Evolutionary conservation across 225 moss, liverwort and hornwort species (phyloP).

Genomic region (Sphagnum contortum): DNA sequence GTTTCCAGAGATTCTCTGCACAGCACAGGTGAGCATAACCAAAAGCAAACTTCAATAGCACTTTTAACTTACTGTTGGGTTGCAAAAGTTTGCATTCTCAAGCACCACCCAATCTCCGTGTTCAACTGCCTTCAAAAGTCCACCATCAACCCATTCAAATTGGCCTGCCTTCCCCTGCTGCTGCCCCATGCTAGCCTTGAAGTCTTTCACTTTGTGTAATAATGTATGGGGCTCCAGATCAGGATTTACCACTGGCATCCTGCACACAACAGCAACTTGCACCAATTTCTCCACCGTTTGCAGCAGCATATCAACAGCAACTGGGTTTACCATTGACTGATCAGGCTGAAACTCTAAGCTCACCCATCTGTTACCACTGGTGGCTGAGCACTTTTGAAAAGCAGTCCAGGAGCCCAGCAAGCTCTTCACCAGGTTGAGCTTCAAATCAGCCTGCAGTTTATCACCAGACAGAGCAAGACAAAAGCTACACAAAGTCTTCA

Average conservation of each 20-base stretch:
- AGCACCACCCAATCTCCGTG: conserved; percentile 92
- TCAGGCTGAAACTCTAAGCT: conserved; percentile 32
- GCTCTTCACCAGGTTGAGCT: conserved; percentile 53
- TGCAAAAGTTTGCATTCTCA: conserved; percentile 95
- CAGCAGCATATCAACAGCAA: conserved; percentile 67
- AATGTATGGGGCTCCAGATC: conserved; percentile 47
- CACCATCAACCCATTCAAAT: conserved; percentile 98
- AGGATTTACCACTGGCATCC: conserved; percentile 28
- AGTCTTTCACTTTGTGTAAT: conserved; percentile 25
- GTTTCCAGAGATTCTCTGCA: too few relatives aligned
- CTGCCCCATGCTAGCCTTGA: conserved; percentile 55
- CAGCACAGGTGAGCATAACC: too few relatives aligned
- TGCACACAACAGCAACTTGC: conserved; percentile 31
- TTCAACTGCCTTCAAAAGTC: conserved; percentile 75
- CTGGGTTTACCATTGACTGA: conserved; percentile 46
- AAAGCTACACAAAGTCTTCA: conserved; percentile 56
- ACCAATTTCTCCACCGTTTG: conserved; percentile 66
- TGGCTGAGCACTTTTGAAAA: conserved; percentile 49
- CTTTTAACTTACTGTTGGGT: conserved; percentile 62
- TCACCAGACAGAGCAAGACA: conserved; percentile 40
- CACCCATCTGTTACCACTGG: conserved; percentile 12
- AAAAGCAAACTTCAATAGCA: too few relatives aligned
- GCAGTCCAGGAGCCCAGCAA: conserved; percentile 78
- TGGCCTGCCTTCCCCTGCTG: conserved; percentile 56
- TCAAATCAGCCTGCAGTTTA: conserved; percentile 37